A percentile compares a stretch with the other conserved stretches of the same genome.
Evolutionary conservation across 306 rosid species (phyloP).

Genomic region (Ammopiptanthus mongolicus): DNA sequence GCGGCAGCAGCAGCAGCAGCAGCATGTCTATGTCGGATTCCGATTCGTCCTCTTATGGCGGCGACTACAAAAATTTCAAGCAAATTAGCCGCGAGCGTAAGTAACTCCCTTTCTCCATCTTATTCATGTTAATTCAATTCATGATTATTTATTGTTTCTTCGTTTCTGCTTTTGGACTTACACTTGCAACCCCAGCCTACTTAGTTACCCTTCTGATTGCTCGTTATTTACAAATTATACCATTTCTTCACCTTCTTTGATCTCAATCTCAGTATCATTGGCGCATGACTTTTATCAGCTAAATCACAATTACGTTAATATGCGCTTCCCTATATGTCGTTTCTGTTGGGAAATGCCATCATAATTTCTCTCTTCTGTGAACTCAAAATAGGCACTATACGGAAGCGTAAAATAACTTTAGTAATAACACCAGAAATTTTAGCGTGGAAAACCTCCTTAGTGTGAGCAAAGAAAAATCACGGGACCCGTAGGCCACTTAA

Average conservation of each 20-base stretch:
- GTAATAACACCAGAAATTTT: too few relatives aligned
- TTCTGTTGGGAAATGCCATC: too few relatives aligned
- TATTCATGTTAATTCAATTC: not conserved
- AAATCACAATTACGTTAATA: not conserved
- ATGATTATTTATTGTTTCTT: not conserved
- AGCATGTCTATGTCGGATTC: slow-evolving; percentile 48
- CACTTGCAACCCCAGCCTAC: too few relatives aligned
- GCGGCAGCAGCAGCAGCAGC: not conserved
- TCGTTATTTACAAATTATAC: not conserved
- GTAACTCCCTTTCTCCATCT: slow-evolving; percentile 19
- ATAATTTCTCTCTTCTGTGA: too few relatives aligned
- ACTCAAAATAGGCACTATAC: too few relatives aligned
- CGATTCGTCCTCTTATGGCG: slow-evolving; percentile 29
- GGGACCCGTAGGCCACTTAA: too few relatives aligned
- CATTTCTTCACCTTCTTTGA: not conserved
- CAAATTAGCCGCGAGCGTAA: slow-evolving; percentile 45
- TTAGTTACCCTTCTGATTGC: not conserved
- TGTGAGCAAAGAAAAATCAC: too few relatives aligned
- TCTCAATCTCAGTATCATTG: too few relatives aligned
- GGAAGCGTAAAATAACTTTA: too few relatives aligned
- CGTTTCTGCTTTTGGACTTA: not conserved
- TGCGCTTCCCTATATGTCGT: not conserved
- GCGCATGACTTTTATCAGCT: not conserved
- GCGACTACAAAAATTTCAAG: slow-evolving; percentile 33
- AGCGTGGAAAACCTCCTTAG: too few relatives aligned